Evolutionary conservation across 2,329 filamentous ascomycete species (phyloP).

Genomic region (Alternaria brassicae): DNA sequence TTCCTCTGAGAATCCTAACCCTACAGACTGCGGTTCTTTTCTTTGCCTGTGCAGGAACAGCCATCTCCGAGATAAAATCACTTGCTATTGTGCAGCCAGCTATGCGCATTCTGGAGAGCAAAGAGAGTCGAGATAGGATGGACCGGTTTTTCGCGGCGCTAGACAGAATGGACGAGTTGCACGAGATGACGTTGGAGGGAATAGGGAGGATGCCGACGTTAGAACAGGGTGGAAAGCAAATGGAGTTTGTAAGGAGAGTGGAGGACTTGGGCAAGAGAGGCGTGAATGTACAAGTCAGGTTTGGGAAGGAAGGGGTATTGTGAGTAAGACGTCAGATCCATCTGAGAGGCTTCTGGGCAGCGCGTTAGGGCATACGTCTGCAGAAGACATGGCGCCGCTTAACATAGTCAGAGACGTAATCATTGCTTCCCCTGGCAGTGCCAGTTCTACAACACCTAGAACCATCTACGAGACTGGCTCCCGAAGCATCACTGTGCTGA

Average conservation of each 20-base stretch:
- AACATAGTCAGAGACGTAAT: background rate
- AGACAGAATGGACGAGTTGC: conserved; percentile 1
- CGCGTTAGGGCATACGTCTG: background rate
- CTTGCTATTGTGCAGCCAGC: conserved; percentile 1
- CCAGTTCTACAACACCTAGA: background rate
- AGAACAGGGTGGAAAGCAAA: background rate
- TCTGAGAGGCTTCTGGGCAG: background rate
- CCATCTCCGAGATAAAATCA: conserved; percentile 7
- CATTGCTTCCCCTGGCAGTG: background rate
- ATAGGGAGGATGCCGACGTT: background rate
- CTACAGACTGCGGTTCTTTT: conserved; percentile 16
- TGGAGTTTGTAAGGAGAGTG: conserved; percentile 10
- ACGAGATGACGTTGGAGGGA: background rate
- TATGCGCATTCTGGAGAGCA: background rate
- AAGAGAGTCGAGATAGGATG: background rate
- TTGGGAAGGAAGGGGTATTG: background rate
- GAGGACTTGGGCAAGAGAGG: background rate
- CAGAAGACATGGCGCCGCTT: background rate
- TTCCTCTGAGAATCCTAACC: conserved; percentile 16
- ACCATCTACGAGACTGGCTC: conserved; percentile 12
- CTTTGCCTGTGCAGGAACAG: conserved; percentile 8
- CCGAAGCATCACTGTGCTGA: conserved; percentile 43
- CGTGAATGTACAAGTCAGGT: background rate
- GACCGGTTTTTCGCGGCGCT: conserved; percentile 7
- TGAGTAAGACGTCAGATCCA: background rate